Conservation (phyloP, 768 basidiomycete genomes). For the Agaricus blazei region DNA sequence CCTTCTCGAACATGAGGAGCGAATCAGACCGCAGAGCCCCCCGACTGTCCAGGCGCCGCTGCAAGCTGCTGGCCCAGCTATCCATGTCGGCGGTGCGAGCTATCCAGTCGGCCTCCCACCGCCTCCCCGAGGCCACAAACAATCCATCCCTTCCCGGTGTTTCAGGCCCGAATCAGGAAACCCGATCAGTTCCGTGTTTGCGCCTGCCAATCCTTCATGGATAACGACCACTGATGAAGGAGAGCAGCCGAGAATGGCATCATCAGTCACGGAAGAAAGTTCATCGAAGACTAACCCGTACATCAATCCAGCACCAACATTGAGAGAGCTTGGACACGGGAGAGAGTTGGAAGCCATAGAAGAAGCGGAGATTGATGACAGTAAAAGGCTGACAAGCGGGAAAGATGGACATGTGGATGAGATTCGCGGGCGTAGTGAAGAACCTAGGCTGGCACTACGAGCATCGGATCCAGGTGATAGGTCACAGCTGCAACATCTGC, state of each 20-base stretch:
- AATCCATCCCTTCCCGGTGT: slow-evolving; percentile 16
- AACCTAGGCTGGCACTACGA: slow-evolving; percentile 7
- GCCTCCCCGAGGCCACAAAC: slow-evolving; percentile 25
- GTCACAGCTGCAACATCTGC: not conserved
- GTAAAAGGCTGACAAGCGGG: not conserved
- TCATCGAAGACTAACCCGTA: slow-evolving; percentile 31
- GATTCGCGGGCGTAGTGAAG: slow-evolving; percentile 1
- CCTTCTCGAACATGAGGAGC: slow-evolving; percentile 52
- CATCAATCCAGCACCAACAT: slow-evolving; percentile 39
- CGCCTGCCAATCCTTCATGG: not conserved
- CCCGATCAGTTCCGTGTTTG: slow-evolving; percentile 1
- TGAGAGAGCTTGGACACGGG: slow-evolving; percentile 21
- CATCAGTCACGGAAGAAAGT: slow-evolving; percentile 9
- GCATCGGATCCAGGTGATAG: not conserved
- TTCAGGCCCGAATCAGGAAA: slow-evolving; percentile 4
- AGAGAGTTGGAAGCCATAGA: slow-evolving; percentile 6
- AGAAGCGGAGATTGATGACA: not conserved
- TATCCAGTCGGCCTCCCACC: slow-evolving; percentile 55
- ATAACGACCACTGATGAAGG: not conserved
- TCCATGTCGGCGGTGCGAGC: not conserved
- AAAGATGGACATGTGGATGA: not conserved
- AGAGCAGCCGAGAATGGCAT: slow-evolving; percentile 1
- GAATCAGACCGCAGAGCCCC: slow-evolving; percentile 25
- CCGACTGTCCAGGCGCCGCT: slow-evolving; percentile 5
- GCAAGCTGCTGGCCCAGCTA: not conserved